phyloP scores from a whole-genome alignment of 1,139 yeast species.

The Nakaseomyces bracarensis region DNA sequence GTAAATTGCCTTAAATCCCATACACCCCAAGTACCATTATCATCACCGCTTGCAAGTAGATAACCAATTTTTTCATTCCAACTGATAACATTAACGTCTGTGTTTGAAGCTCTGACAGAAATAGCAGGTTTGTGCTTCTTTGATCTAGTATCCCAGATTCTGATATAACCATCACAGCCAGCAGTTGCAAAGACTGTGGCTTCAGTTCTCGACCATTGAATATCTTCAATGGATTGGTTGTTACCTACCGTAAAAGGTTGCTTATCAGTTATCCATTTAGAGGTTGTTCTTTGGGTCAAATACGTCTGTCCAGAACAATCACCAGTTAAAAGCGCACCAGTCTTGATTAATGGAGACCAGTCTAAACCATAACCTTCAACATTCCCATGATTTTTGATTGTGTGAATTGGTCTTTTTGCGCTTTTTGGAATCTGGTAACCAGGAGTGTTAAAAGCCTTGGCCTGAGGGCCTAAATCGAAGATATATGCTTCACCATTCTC shows the following conservation, averaged over 20 bases:
- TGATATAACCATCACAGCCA: constrained; percentile 83
- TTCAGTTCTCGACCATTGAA: constrained; percentile 94
- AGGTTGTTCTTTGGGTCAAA: constrained; percentile 66
- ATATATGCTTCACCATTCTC: constrained; percentile 87
- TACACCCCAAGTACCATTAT: constrained; percentile 94
- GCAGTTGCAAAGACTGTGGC: constrained; percentile 88
- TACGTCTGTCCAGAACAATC: constrained; percentile 79
- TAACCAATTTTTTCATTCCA: constrained; percentile 89
- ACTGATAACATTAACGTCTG: constrained; percentile 90
- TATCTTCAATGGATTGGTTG: constrained; percentile 72
- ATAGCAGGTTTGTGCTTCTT: constrained; percentile 87
- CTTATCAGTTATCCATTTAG: constrained; percentile 82
- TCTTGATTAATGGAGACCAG: constrained; percentile 82
- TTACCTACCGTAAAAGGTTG: constrained; percentile 69
- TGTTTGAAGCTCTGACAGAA: constrained; percentile 69
- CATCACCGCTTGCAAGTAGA: constrained; percentile 91
- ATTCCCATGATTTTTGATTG: constrained; percentile 82
- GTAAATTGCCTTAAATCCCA: constrained; percentile 94
- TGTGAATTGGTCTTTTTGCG: constrained; percentile 73
- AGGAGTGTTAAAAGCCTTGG: constrained; percentile 78
- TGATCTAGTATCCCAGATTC: constrained; percentile 96
- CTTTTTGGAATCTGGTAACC: constrained; percentile 74
- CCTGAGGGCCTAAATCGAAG: constrained; percentile 73
- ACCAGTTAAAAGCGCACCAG: constrained; percentile 83
- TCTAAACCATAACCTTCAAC: constrained; percentile 96